Evolutionary conservation across 2,329 filamentous ascomycete genomes (phyloP).

Genomic region (Monilinia polystroma): DNA sequence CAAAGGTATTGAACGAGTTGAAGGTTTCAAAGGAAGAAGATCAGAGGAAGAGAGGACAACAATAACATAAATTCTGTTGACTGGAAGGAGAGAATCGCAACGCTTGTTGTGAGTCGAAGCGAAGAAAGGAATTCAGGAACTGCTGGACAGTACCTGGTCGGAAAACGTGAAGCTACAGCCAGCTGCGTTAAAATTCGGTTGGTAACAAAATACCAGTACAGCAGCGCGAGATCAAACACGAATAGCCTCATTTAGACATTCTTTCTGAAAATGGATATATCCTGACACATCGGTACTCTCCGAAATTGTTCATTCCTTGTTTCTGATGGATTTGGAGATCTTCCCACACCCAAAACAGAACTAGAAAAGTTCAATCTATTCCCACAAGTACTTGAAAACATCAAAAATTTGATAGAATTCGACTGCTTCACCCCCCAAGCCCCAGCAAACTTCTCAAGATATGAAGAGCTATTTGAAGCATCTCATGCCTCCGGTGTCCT

Average conservation of each 20-base stretch:
- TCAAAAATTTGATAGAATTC: constrained; percentile 2
- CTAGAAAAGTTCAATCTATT: constrained; percentile 1
- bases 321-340: constrained; percentile 12
- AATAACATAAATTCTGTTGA: not conserved
- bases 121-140: constrained; percentile 4
- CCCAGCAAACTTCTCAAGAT: not conserved
- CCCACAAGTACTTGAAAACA: not conserved
- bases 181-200: not conserved
- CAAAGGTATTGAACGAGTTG: not conserved
- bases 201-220: not conserved
- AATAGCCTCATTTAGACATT: constrained; percentile 10
- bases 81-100: constrained; percentile 8
- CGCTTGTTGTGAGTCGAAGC: not conserved
- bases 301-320: not conserved
- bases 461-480: constrained; percentile 21
- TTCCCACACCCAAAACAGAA: constrained; percentile 2
- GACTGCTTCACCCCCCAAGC: not conserved
- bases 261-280: constrained; percentile 12
- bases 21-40: not conserved
- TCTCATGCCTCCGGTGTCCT: constrained; percentile 9
- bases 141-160: constrained; percentile 11
- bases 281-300: constrained; percentile 16
- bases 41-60: constrained; percentile 4
- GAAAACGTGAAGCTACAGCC: not conserved
- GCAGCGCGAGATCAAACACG: not conserved